Evolutionary conservation across 345 rosid species (phyloP).

Genomic region (Capsella bursapastoris): DNA sequence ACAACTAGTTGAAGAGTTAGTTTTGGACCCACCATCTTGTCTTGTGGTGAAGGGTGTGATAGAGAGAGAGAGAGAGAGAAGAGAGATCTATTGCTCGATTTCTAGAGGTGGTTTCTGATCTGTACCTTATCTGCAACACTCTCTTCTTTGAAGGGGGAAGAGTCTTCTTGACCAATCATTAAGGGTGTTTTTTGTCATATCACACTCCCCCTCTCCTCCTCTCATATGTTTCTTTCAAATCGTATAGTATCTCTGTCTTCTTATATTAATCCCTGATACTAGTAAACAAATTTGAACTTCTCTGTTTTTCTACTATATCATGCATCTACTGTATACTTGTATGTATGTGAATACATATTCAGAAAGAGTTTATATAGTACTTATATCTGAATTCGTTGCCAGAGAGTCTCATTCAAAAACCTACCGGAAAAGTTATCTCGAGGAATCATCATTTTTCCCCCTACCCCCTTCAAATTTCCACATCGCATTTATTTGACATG

Average conservation of each 20-base stretch:
- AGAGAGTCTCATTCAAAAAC: constrained; percentile 1
- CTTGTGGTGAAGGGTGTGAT: constrained; percentile 1
- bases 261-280: neutral
- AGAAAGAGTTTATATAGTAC: neutral
- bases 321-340: neutral
- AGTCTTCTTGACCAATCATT: constrained; percentile 34
- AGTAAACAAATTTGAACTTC: neutral
- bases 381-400: constrained; percentile 29
- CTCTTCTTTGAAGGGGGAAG: too few species aligned
- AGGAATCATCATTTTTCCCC: neutral
- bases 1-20: constrained; percentile 6
- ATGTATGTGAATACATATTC: neutral
- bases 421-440: neutral
- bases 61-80: neutral
- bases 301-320: constrained; percentile 2
- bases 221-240: neutral
- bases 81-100: constrained; percentile 45
- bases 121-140: constrained; percentile 40
- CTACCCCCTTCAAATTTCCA: constrained; percentile 1
- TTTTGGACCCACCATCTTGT: constrained; percentile 21
- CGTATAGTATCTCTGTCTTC: neutral
- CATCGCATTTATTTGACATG: constrained; percentile 25
- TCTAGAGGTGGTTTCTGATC: constrained; percentile 43
- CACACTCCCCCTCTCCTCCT: neutral
- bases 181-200: constrained; percentile 43